A percentile compares a stretch with the other conserved stretches of the same genome.
phyloP scores from a whole-genome alignment of 78 protist species.

The Dictyostelium purpureum region DNA sequence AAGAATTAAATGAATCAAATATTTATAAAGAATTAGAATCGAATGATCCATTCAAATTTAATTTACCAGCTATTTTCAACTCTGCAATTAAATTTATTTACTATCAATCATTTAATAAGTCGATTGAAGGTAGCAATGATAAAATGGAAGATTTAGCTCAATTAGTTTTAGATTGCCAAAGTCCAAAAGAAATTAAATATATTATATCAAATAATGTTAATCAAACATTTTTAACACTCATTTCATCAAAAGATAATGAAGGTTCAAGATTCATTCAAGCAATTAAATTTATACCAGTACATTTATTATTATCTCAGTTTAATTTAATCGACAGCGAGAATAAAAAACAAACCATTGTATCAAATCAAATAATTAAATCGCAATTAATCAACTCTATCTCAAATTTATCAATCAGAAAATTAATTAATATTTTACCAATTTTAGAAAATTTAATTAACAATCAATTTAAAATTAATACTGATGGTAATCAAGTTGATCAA shows the following conservation, averaged over 20 bases:
- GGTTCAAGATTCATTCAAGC: background rate
- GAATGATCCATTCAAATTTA: background rate
- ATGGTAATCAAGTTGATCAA: background rate
- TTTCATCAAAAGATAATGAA: background rate
- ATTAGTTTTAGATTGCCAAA: background rate
- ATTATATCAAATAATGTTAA: background rate
- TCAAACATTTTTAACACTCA: background rate
- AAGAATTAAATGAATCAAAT: too few species aligned
- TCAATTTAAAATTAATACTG: background rate
- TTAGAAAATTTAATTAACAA: background rate
- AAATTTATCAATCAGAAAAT: background rate
- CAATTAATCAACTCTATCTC: background rate
- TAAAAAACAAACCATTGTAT: background rate
- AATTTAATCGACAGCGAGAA: background rate
- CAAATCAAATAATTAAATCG: background rate
- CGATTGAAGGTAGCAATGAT: too few species aligned
- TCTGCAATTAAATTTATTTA: background rate
- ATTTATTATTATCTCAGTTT: background rate
- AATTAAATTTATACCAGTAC: slow-evolving; percentile 2
- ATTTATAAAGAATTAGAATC: too few species aligned
- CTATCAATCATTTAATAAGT: background rate
- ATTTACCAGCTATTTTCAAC: background rate
- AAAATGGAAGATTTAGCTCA: too few species aligned
- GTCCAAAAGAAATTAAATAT: background rate
- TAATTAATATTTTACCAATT: background rate